These are phyloP conservation scores for Colletotrichum lentis DNA, from an alignment of 2,329 filamentous ascomycete species.

Conservation along the genomic window DNA sequence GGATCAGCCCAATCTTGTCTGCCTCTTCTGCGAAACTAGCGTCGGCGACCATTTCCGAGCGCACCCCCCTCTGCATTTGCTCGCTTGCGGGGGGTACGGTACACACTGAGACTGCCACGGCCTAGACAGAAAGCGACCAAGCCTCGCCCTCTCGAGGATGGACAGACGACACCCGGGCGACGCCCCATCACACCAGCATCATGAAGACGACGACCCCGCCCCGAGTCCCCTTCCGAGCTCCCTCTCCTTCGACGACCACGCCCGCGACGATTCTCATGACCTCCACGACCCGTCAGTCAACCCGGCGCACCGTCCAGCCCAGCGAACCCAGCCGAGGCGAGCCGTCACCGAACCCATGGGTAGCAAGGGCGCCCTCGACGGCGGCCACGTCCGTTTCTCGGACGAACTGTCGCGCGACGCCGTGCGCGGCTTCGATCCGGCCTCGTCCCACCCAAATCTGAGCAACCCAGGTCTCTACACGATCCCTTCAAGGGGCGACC, in stretches of 20 bases:
- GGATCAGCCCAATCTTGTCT: slow-evolving; percentile 28
- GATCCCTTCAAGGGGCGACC: slow-evolving; percentile 35
- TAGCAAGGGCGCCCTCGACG: slow-evolving; percentile 32
- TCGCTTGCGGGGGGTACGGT: slow-evolving; percentile 3
- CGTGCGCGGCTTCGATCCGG: slow-evolving; percentile 26
- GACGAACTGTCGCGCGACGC: slow-evolving; percentile 39
- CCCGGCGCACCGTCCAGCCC: slow-evolving; percentile 28
- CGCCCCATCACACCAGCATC: slow-evolving; percentile 27
- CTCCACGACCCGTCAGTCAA: slow-evolving; percentile 12
- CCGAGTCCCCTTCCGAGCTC: slow-evolving; percentile 10
- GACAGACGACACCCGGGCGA: slow-evolving; percentile 11
- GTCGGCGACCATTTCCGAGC: slow-evolving; percentile 11
- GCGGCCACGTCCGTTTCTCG: slow-evolving; percentile 43
- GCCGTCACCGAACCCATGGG: slow-evolving; percentile 37
- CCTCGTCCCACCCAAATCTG: slow-evolving; percentile 14
- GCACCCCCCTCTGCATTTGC: slow-evolving; percentile 18
- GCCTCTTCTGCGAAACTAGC: slow-evolving; percentile 14
- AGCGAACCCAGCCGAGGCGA: slow-evolving; percentile 31
- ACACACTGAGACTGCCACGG: slow-evolving; percentile 16
- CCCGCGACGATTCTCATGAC: slow-evolving; percentile 25
- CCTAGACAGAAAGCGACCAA: slow-evolving; percentile 31
- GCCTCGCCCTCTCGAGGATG: slow-evolving; percentile 31
- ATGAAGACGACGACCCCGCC: slow-evolving; percentile 32
- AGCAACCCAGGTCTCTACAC: slow-evolving; percentile 33
- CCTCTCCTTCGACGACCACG: slow-evolving; percentile 5